Evolutionary conservation across 179 eudicot genomes (phyloP), one percentile per base, ranked within the genome.

Genomic region (Dionaea muscipula): DNA sequence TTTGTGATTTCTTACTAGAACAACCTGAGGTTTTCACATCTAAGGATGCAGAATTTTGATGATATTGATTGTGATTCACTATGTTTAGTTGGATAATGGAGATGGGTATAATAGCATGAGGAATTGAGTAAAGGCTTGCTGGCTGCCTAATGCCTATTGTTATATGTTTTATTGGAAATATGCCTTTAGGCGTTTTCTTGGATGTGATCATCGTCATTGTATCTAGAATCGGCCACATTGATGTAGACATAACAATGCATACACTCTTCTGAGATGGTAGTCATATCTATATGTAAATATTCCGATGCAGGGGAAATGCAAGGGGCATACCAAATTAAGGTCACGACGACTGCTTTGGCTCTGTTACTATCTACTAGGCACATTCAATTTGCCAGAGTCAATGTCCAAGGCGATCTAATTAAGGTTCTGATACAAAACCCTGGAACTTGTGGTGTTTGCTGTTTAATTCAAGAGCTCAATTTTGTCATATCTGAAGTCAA

Each of bases 291-390:
- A 48, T 39, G 49, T 23, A 25, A 47, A 59, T 40, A n/a, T 53
- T 12, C 46, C 47, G 61, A 31, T 70, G 63, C 78, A 91, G 98
- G 96, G 60, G 98, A 91, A 72, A 68, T 91, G 55, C 96, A 80
- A 61, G 98, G 98, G 39, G 77, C 85, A 20, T 91, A 88, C 75
- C 93, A 87, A 77, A 87, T 93, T 59, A 93, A 88, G 73, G 96
- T 87, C 36, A 93, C 99, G 3, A 84, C 99, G 2, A 78, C 96
- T 36, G 96, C 96, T 51, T 78, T 93, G 75, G 85, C 85, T 53
- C 79, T 93, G 59, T 67, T 93, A 66, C 78, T 93, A 50, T 78
- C 87, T 31, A 80, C 99, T 19, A 78, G 72, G 68, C 99, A 91
- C 75, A 65, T 51, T 51, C 82, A 79, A 61, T 75, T 91, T 71